Percentiles rank a stretch among this genome's conserved stretches.
Conservation (phyloP, 1,284 basidiomycete genomes). For the Ustilago vetiveriae region DNA sequence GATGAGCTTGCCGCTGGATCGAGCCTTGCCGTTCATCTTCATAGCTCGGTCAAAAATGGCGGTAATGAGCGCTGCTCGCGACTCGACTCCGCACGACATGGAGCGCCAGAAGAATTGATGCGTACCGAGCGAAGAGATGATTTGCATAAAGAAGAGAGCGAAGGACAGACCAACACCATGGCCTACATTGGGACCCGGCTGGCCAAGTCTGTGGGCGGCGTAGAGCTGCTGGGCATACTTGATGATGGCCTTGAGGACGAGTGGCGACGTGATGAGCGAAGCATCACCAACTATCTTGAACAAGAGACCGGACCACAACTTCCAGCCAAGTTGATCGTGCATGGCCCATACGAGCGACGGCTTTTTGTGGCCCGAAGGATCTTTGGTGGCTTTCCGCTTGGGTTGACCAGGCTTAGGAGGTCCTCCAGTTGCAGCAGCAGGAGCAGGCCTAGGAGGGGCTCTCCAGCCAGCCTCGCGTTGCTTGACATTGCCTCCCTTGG, state of each 20-base stretch:
- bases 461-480: slow-evolving; percentile 57
- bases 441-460: slow-evolving; percentile 36
- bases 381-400: slow-evolving; percentile 25
- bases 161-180: slow-evolving; percentile 61
- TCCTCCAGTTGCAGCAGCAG: slow-evolving; percentile 14
- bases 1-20: slow-evolving; percentile 84
- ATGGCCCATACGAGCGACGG: slow-evolving; percentile 79
- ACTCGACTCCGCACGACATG: slow-evolving; percentile 72
- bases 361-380: slow-evolving; percentile 50
- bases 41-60: slow-evolving; percentile 85
- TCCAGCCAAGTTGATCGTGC: slow-evolving; percentile 82
- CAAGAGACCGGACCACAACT: slow-evolving; percentile 82
- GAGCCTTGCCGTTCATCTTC: slow-evolving; percentile 79
- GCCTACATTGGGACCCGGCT: slow-evolving; percentile 42
- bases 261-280: slow-evolving; percentile 59
- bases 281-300: slow-evolving; percentile 70
- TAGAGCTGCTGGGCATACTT: slow-evolving; percentile 49
- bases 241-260: slow-evolving; percentile 61
- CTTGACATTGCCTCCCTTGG: slow-evolving; percentile 38
- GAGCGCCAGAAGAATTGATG: slow-evolving; percentile 81
- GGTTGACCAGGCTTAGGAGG: slow-evolving; percentile 26
- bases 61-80: slow-evolving; percentile 86
- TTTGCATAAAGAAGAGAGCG: slow-evolving; percentile 76
- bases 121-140: slow-evolving; percentile 76
- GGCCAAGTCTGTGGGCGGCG: slow-evolving; percentile 18